Evolutionary conservation across 2,329 filamentous ascomycete species (phyloP), one percentile per base, ranked within the genome.

Genomic region (Alternaria hordeiaustralica): DNA sequence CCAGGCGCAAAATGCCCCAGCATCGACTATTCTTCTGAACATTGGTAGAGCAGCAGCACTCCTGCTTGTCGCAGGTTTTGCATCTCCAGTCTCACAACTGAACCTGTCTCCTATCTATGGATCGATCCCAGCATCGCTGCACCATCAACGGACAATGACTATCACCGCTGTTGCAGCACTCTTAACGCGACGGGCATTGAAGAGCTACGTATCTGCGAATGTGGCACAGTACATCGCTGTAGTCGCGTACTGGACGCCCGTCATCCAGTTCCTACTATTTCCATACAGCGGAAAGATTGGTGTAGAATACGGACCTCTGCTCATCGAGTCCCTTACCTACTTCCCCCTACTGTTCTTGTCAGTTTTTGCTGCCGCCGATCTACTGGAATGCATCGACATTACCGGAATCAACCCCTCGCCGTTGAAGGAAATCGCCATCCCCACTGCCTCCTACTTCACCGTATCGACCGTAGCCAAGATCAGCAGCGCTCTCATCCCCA

Each of bases 31-130:
- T 3, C 55, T 79, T 26, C 75, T 72, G 45, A 77, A 76, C 64
- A 66, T 77, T n/a, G 73, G 70, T 28, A 70, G 73, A 50, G 79
- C 80, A 50, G 69, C 69, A 60, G 76, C 74, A 18, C 75, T 90
- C 15, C 81, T 90, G 65, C 70, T 83, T 25, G 82, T 92, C 49
- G 85, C 87, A 10, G 92, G 89, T 47, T 76, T 90, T 45, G 89
- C 87, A 64, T 90, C 91, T 50, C 88, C 89, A 66, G 87, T 91
- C 61, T 95, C 92, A 1, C 88, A 93, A 75, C 84, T 94, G 66
- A 90, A 88, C 43, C 84, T 98, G 33, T 92, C 93, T 20, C 96
- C 96, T 2, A 91, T 96, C 11, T 98, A 96, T 80, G 96, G 96
- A 56, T 89, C 90, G 15, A 92, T 97, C 41, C 92, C 95, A 2